phyloP scores from a whole-genome alignment of 306 rosid species.

The Hylodesmum podocarpum region DNA sequence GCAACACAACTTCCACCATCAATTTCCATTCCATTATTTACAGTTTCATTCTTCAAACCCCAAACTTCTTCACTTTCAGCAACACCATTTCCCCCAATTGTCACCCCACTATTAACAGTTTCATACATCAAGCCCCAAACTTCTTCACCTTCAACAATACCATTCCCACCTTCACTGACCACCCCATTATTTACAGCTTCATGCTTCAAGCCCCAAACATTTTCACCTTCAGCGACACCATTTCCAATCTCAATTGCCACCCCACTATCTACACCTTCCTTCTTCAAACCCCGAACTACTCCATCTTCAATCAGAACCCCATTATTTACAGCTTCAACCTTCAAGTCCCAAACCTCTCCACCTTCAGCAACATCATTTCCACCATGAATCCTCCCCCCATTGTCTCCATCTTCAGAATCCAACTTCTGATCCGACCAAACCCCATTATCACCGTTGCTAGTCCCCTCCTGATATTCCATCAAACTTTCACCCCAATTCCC shows the following conservation, averaged over 20 bases:
- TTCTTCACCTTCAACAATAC: conserved; percentile 31
- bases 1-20: conserved; percentile 23
- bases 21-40: conserved; percentile 34
- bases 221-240: conserved; percentile 33
- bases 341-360: conserved; percentile 25
- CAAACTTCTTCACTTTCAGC: conserved; percentile 25
- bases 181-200: conserved; percentile 35
- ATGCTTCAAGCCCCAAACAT: conserved; percentile 12
- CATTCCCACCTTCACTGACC: conserved; percentile 24
- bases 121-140: not conserved
- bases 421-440: not conserved
- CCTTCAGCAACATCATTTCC: conserved; percentile 28
- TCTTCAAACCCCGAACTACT: conserved; percentile 22
- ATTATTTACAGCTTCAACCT: conserved; percentile 25
- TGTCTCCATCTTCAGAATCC: conserved; percentile 17
- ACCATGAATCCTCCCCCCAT: conserved; percentile 29
- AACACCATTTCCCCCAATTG: conserved; percentile 27
- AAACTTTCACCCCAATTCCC: conserved; percentile 30
- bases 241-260: conserved; percentile 20
- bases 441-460: conserved; percentile 34
- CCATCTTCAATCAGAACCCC: conserved; percentile 28
- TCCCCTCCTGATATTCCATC: conserved; percentile 61
- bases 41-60: conserved; percentile 7
- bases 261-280: conserved; percentile 36
- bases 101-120: conserved; percentile 40